phyloP scores from a whole-genome alignment of 164 flowering plant genomes.

The Saururus chinensis region DNA sequence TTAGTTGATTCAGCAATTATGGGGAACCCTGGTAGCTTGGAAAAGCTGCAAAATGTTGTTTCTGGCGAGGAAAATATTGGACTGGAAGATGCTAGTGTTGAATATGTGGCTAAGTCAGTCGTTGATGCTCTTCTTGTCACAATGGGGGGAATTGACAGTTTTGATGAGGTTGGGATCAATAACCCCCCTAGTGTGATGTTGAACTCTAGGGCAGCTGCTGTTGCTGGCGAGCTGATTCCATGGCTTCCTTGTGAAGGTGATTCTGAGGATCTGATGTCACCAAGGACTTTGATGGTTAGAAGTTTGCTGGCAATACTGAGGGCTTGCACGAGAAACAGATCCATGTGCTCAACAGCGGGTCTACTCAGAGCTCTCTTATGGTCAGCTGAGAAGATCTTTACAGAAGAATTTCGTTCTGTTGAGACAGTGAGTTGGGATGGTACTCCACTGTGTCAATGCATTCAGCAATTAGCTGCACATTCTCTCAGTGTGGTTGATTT shows the following conservation, averaged over 20 bases:
- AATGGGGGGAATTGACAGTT: constrained; percentile 97
- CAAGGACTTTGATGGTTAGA: constrained; percentile 88
- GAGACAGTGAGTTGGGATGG: constrained; percentile 65
- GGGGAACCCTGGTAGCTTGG: constrained; percentile 87
- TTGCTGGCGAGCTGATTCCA: constrained; percentile 80
- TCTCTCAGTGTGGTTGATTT: constrained; percentile 75
- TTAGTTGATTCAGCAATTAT: constrained; percentile 97
- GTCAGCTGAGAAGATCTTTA: constrained; percentile 67
- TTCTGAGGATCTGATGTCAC: constrained; percentile 54
- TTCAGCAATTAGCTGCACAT: constrained; percentile 83
- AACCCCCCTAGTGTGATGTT: constrained; percentile 98
- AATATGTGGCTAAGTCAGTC: constrained; percentile 47
- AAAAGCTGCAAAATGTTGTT: constrained; percentile 66
- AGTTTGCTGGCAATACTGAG: constrained; percentile 82
- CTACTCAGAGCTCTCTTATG: constrained; percentile 66
- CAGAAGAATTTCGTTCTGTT: constrained; percentile 30
- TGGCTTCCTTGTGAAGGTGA: constrained; percentile 79
- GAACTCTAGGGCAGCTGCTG: constrained; percentile 93
- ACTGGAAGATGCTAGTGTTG: constrained; percentile 45
- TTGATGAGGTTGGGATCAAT: constrained; percentile 73
- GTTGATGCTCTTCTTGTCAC: constrained; percentile 94
- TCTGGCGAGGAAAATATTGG: constrained; percentile 66
- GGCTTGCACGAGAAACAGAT: constrained; percentile 92
- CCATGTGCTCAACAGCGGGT: constrained; percentile 87
- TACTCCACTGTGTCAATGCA: constrained; percentile 68